Evolutionary conservation across 352 stramenopile genomes (phyloP).

Genomic region (Peronospora tabacina): DNA sequence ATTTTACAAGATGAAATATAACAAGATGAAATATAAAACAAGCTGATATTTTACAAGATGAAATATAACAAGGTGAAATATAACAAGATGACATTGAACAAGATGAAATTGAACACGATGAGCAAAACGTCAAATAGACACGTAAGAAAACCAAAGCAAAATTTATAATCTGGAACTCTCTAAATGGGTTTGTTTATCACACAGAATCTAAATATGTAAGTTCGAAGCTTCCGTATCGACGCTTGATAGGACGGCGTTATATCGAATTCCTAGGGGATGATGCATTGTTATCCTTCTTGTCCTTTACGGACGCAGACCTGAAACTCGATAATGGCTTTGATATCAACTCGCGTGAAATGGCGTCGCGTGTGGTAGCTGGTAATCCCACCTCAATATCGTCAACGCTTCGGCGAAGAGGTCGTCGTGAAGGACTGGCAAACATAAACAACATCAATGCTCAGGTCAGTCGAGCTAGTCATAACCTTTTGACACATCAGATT

Average conservation of each 20-base stretch:
- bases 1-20: no score
- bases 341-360: conserved; percentile 37
- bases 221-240: no score
- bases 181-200: no score
- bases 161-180: no score
- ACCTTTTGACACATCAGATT: neutral
- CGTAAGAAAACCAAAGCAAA: no score
- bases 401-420: conserved; percentile 38
- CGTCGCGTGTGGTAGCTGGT: conserved; percentile 40
- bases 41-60: no score
- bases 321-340: conserved; percentile 66
- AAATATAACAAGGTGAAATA: no score
- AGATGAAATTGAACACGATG: no score
- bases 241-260: conserved; percentile 2
- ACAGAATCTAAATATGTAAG: no score
- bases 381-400: conserved; percentile 77
- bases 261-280: conserved; percentile 16
- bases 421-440: conserved; percentile 7
- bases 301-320: conserved; percentile 17
- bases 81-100: no score
- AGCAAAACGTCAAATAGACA: no score
- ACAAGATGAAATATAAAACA: no score
- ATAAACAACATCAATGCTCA: conserved; percentile 6
- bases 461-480: neutral
- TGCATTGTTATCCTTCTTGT: conserved; percentile 20